Evolutionary conservation across 164 flowering plant species (phyloP), one percentile per base, ranked within the genome.

Genomic region (Berberis vulgaris): DNA sequence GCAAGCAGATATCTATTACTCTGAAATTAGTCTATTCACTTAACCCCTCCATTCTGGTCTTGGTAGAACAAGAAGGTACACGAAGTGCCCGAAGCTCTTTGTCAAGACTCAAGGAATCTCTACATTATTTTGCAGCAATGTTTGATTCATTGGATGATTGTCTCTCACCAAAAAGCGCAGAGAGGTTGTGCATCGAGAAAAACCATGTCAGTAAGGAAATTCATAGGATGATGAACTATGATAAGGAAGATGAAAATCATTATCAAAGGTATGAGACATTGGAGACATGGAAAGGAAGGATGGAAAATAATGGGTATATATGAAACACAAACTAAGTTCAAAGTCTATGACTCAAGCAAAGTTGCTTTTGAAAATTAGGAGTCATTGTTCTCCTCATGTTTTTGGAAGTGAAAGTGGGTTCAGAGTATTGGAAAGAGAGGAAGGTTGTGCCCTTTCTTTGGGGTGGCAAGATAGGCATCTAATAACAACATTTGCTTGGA

Each of bases 121-220:
- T 87, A 62, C 87, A 85, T 49, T 81, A 82, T 63, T 85, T 78
- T 66, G 88, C 94, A 12, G 90, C 90, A 55, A 81, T 87, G 85
- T 87, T 85, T 39, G 94, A 85, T 66, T 85, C 88, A 0, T 63
- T 87, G 45, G 88, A 87, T 3, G 90, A 85, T 52, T 85, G 88
- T 46, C 84, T 85, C 1, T 88, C 90, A 0, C 43, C 69, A 0
- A 83, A 82, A 11, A 87, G 90, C 49, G 3, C 65, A 0, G 84
- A 84, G 67, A 82, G 94, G 70, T 62, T 82, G 59, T 65, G 81
- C 57, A 87, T 87, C 11, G 94, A 87, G 79, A 87, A 72, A 74
- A 79, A 82, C 55, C 81, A 77, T 67, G 74, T 87, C 0, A 90
- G 90, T 0, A 84, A 79, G 60, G 86, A 85, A 77, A 87, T 87